A percentile compares a stretch with the other conserved stretches of the same genome.
These are phyloP conservation scores for Penicillium ucsense DNA, from an alignment of 495 filamentous ascomycete species.

Conservation along the genomic window DNA sequence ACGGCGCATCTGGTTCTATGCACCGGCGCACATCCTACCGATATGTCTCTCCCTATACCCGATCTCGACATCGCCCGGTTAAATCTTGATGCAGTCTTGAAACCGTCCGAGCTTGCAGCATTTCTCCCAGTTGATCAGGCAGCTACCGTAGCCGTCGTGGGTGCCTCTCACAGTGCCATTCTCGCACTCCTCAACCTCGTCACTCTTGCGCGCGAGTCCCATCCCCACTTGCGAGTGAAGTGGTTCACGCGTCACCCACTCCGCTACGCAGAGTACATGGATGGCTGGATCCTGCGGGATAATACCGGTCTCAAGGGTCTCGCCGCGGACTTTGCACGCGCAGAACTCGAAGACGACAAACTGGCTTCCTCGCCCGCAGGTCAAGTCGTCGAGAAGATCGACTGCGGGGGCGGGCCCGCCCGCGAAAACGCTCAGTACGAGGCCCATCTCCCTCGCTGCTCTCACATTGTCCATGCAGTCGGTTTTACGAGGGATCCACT, in stretches of 20 bases:
- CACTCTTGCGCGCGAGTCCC: slow-evolving; percentile 37
- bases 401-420: slow-evolving; percentile 31
- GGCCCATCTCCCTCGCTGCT: slow-evolving; percentile 36
- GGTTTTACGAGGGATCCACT: slow-evolving; percentile 42
- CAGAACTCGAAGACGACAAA: slow-evolving; percentile 42
- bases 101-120: slow-evolving; percentile 39
- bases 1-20: slow-evolving; percentile 44
- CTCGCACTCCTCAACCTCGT: slow-evolving; percentile 51
- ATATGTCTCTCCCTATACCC: slow-evolving; percentile 28
- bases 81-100: slow-evolving; percentile 46
- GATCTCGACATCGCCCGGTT: slow-evolving; percentile 26
- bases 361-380: slow-evolving; percentile 39
- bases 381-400: slow-evolving; percentile 40
- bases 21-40: slow-evolving; percentile 45
- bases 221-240: slow-evolving; percentile 44
- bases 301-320: slow-evolving; percentile 56
- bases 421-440: slow-evolving; percentile 30
- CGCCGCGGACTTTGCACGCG: slow-evolving; percentile 47
- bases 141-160: slow-evolving; percentile 43
- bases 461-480: slow-evolving; percentile 45
- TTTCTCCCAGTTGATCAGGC: slow-evolving; percentile 26
- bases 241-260: slow-evolving; percentile 53
- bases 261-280: slow-evolving; percentile 51
- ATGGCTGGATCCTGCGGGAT: slow-evolving; percentile 53
- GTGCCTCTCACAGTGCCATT: slow-evolving; percentile 53